phyloP scores from a whole-genome alignment of 2,329 filamentous ascomycete genomes.

The Colletotrichum lentis region DNA sequence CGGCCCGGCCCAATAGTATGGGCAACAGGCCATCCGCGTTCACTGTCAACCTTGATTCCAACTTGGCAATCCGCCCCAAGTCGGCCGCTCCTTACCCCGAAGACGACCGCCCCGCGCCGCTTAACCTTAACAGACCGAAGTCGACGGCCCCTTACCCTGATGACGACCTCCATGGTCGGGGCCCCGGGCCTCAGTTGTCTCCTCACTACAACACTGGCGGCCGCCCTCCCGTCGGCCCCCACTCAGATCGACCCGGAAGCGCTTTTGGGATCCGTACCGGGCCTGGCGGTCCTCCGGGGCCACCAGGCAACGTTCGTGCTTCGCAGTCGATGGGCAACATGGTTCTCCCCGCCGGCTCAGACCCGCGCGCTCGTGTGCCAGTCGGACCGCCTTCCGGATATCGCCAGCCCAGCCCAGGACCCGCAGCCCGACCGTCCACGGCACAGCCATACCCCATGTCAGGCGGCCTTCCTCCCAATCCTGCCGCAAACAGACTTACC shows the following conservation, averaged over 20 bases:
- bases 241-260: conserved; percentile 59
- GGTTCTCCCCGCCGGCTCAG: conserved; percentile 52
- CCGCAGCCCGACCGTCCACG: conserved; percentile 42
- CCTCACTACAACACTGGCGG: conserved; percentile 58
- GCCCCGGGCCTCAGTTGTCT: conserved; percentile 45
- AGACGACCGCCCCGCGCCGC: conserved; percentile 67
- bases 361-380: conserved; percentile 54
- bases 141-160: conserved; percentile 63
- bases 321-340: conserved; percentile 59
- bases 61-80: conserved; percentile 54
- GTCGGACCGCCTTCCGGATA: conserved; percentile 54
- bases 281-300: conserved; percentile 25
- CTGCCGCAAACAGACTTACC: conserved; percentile 50
- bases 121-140: conserved; percentile 54
- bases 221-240: conserved; percentile 58
- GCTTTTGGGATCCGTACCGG: conserved; percentile 62
- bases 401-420: conserved; percentile 52
- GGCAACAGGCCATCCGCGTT: conserved; percentile 59
- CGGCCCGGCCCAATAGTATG: conserved; percentile 52
- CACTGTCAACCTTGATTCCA: conserved; percentile 57
- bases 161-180: conserved; percentile 51
- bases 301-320: conserved; percentile 46
- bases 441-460: conserved; percentile 41
- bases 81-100: conserved; percentile 75
- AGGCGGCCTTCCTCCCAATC: conserved; percentile 47